Evolutionary conservation across 2,329 filamentous ascomycete species (phyloP), one percentile per base, ranked within the genome.

Genomic region (Claviceps paspali): DNA sequence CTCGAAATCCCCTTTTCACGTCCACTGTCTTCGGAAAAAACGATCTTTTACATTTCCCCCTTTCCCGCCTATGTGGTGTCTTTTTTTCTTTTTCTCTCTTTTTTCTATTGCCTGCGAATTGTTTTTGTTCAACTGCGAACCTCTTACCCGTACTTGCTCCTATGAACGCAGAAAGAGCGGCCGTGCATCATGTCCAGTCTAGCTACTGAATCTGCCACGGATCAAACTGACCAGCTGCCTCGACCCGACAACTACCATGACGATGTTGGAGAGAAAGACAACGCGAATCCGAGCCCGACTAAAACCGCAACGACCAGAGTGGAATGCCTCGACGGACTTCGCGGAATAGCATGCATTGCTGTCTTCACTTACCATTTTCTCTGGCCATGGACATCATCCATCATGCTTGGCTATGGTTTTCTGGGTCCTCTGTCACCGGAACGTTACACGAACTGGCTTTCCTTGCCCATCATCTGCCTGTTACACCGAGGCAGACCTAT

Each of bases 331-430:
- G 60, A 62, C 44, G 60, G 60, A 11, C 52, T 62, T 2, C 53
- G 60, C n/a, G 60, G 60, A 35, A 52, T 61, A 39, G 60, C 60
- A 12, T 62, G 57, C 38, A 52, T 62, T 22, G 48, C 60, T 26
- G 60, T 62, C 38, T 62, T 62, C 52, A 62, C 60, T 34, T 62
- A 60, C 40, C 59, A 62, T 41, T 61, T 61, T 38, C 48, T 62
- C 31, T 61, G 57, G 56, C 56, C 57, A 12, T 62, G 56, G 56
- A 60, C 57, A 1, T 52, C 56, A 0, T 41, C 47, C 23, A 61
- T 62, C 38, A 60, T 61, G 56, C 41, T 62, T n/a, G 57, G 56
- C 23, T 53, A 59, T 29, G 59, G 59, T 17, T 57, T 57, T 2
- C 42, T 51, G n/a, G 54, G 53, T 2, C 58, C 58, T 1, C 48